These are phyloP conservation scores for Haberlea rhodopensis DNA, from an alignment of 257 asterid genomes.

Conservation along the genomic window DNA sequence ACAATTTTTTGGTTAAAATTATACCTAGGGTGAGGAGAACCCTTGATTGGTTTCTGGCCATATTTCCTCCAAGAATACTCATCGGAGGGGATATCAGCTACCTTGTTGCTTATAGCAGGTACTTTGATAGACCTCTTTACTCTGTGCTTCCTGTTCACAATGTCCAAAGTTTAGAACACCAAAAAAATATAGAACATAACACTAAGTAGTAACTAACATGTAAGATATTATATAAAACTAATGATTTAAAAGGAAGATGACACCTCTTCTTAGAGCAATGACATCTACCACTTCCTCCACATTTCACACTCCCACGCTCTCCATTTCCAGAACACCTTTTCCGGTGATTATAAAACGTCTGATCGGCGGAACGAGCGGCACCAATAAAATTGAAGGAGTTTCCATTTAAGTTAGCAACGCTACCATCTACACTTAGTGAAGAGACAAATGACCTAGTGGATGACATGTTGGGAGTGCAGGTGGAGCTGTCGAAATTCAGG, in stretches of 20 bases:
- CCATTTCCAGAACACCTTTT: slow-evolving; percentile 72
- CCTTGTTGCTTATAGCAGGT: slow-evolving; percentile 72
- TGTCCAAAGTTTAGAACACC: slow-evolving; percentile 2
- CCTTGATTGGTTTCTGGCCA: slow-evolving; percentile 80
- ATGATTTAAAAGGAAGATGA: slow-evolving; percentile 14
- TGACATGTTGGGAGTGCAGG: slow-evolving; percentile 84
- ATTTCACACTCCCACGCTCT: slow-evolving; percentile 83
- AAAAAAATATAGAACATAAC: neutral
- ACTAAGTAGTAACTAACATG: neutral
- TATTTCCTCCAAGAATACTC: slow-evolving; percentile 81
- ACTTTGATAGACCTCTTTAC: slow-evolving; percentile 67
- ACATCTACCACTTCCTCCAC: slow-evolving; percentile 79
- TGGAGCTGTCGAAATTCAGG: slow-evolving; percentile 73
- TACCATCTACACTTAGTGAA: slow-evolving; percentile 80
- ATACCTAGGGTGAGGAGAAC: slow-evolving; percentile 83
- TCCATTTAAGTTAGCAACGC: slow-evolving; percentile 71
- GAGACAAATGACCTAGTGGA: slow-evolving; percentile 81
- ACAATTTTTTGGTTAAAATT: neutral
- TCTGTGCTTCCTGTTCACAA: slow-evolving; percentile 54
- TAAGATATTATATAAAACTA: neutral
- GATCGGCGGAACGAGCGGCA: slow-evolving; percentile 71
- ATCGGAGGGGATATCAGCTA: slow-evolving; percentile 74
- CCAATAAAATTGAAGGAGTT: slow-evolving; percentile 65
- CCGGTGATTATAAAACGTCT: slow-evolving; percentile 59
- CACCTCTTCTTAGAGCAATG: slow-evolving; percentile 95